Conservation (phyloP, 1,284 basidiomycete genomes). For the Puccinia horiana region DNA sequence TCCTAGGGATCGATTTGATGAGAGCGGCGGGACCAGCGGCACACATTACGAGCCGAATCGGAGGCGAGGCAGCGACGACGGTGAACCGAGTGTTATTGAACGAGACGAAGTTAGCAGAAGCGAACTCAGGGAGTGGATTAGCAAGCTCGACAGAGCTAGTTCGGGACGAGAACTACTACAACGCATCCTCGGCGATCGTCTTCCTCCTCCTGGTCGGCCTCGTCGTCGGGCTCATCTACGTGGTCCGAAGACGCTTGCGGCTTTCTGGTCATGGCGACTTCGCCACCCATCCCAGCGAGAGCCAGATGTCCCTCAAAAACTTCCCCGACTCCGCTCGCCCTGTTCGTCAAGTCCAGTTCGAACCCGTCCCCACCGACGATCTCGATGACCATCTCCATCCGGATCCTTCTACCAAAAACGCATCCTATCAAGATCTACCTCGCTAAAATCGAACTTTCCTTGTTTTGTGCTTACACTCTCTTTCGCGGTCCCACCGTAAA, state of each 20-base stretch:
- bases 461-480: background rate
- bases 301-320: background rate
- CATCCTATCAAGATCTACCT: conserved; percentile 1
- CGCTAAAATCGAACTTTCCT: conserved; percentile 5
- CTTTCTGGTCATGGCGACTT: conserved; percentile 48
- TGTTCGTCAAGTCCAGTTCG: background rate
- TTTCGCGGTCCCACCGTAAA: background rate
- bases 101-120: conserved; percentile 54
- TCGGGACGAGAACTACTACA: conserved; percentile 73
- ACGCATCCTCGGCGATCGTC: conserved; percentile 80
- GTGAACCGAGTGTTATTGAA: conserved; percentile 57
- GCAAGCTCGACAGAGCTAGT: conserved; percentile 61
- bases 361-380: background rate
- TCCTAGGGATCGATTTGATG: conserved; percentile 85
- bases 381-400: conserved; percentile 4
- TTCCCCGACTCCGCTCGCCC: background rate
- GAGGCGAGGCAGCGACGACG: conserved; percentile 67
- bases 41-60: conserved; percentile 74
- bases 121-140: conserved; percentile 64
- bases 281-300: background rate
- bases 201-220: conserved; percentile 74
- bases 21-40: conserved; percentile 71
- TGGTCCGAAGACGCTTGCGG: conserved; percentile 65
- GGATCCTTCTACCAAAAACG: background rate
- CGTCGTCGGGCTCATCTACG: conserved; percentile 72